Base-by-base conservation (phyloP, 768 basidiomycete genomes). In the Amanita thiersii region DNA sequence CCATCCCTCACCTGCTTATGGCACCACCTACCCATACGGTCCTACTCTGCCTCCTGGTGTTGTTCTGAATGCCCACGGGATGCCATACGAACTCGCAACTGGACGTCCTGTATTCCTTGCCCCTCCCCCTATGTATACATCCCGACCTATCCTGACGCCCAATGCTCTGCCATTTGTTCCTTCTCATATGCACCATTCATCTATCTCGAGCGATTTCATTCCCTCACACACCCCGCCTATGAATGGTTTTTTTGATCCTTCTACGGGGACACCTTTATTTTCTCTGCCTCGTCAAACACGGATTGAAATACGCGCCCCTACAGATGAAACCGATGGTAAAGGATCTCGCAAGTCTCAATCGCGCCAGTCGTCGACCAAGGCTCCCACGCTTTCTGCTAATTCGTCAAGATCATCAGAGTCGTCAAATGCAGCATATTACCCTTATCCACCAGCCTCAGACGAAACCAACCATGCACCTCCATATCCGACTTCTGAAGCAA, bases 31-130 rank as follows among this genome's bases (percentile, higher is more conserved):
- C 41, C 63, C 64, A 2, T 85, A 75, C 55, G 65, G 69, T 4
- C 58, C 69, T 5, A 47, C 81, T 14, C 74, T 86, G n/a, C 79
- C 85, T 3, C 78, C 78, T 10, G 87, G 87, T 36, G 70, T 88
- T 37, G 85, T 72, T 10, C 61, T 87, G 54, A 79, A 79, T 49
- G 74, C 78, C 40, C 79, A 84, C 46, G 87, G 87, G 23, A 70
- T 86, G 63, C 69, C 85, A n/a, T 89, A 81, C 54, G 87, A 90
- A 58, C 55, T 88, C 39, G 78, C 85, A 10, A 88, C 85, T 3
- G 88, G 88, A 29, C 85, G 84, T 28, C 75, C 85, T 8, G 79
- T 90, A 24, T 82, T 81, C 51, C 66, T 89, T 20, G 73, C 79
- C 47, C 61, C 70, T n/a, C 66, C 72, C 9, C 67, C 70, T 20